Conservation (phyloP, 108 stramenopile species). For the Cyclotella baltica region DNA sequence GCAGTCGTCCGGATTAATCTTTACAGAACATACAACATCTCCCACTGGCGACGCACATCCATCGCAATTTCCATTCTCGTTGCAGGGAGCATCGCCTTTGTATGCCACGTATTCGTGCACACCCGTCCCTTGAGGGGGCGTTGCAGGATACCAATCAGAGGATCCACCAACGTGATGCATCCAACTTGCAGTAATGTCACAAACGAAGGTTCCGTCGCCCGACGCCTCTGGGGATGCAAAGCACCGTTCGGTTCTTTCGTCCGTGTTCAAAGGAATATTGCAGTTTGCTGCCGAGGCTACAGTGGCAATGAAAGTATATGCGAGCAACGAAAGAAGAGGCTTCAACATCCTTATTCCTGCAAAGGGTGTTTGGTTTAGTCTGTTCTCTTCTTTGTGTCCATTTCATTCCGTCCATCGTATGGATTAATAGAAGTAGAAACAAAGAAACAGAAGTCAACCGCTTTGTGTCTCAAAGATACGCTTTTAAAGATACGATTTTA, state of each 20-base stretch:
- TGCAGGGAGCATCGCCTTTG: background rate
- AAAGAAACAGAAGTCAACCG: no score
- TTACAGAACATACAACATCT: conserved; percentile 4
- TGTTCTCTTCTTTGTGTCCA: no score
- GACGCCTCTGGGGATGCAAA: background rate
- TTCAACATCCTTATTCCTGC: background rate
- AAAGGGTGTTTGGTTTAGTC: no score
- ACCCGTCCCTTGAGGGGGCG: conserved; percentile 4
- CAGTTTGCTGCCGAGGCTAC: conserved; percentile 3
- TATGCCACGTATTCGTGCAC: conserved; percentile 4
- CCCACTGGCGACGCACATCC: background rate
- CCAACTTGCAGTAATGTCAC: conserved; percentile 3
- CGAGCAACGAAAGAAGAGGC: background rate
- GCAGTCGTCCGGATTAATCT: conserved; percentile 15
- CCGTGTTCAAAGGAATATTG: background rate
- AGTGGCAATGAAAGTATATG: background rate
- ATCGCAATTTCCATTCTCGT: background rate
- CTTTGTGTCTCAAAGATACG: no score
- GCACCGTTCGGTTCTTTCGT: conserved; percentile 7
- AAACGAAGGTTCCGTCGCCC: background rate
- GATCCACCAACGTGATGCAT: conserved; percentile 20
- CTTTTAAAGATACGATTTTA: no score
- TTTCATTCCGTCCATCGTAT: no score
- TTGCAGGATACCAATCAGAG: conserved; percentile 2
- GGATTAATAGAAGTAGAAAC: no score